phyloP scores from a whole-genome alignment of 75 land plant genomes.

The Pseudotsuga menziesii region DNA sequence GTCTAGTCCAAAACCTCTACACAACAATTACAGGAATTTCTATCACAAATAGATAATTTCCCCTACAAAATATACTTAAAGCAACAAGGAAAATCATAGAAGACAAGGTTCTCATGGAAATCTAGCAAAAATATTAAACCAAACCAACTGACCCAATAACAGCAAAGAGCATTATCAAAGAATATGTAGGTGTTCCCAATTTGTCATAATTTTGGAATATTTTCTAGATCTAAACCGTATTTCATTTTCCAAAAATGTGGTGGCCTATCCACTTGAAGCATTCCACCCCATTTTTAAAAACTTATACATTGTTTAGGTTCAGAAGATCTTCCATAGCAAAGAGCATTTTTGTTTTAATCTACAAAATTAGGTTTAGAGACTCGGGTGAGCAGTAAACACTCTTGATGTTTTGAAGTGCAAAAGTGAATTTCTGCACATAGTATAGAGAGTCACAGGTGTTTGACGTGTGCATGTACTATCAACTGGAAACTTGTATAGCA shows the following conservation, averaged over 20 bases:
- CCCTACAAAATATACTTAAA: neutral
- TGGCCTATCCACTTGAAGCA: too few species aligned
- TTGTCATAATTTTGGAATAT: neutral
- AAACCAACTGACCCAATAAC: neutral
- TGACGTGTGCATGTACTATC: neutral
- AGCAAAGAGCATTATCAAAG: neutral
- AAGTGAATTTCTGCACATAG: neutral
- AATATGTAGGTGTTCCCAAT: neutral
- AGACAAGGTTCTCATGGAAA: neutral
- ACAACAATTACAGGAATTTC: neutral
- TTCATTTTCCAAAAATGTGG: neutral
- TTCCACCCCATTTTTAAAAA: too few species aligned
- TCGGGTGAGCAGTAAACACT: too few species aligned
- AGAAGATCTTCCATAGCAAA: neutral
- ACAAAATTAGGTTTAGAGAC: neutral
- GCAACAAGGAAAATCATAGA: neutral
- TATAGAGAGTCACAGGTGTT: neutral
- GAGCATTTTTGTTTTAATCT: neutral
- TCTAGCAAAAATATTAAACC: neutral
- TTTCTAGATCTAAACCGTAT: neutral
- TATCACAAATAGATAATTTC: neutral
- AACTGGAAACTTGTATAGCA: neutral
- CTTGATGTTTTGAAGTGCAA: neutral
- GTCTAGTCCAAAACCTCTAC: slow-evolving; percentile 57
- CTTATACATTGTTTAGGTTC: too few species aligned